Evolutionary conservation across 148 eudicot genomes (phyloP).

Genomic region (Vaccinium corymbosum): DNA sequence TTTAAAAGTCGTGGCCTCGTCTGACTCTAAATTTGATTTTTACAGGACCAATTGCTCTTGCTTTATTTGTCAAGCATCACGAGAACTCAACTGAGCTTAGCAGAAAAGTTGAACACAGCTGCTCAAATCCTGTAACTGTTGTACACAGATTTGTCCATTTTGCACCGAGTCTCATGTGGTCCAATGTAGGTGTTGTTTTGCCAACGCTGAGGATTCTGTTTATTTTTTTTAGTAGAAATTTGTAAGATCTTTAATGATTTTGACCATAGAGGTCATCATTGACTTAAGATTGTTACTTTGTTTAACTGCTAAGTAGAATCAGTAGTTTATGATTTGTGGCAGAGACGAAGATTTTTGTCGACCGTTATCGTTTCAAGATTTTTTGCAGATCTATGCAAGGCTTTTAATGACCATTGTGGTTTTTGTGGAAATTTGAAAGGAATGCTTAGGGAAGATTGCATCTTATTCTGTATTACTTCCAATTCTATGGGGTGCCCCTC

Average conservation of each 20-base stretch:
- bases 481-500: no score
- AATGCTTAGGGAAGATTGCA: no score
- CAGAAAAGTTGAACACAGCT: slow-evolving; percentile 94
- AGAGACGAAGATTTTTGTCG: neutral
- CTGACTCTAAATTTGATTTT: neutral
- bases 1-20: neutral
- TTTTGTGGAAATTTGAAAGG: neutral
- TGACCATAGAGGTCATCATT: neutral
- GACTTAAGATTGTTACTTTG: neutral
- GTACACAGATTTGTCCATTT: neutral
- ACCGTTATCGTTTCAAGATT: no score
- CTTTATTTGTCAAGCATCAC: slow-evolving; percentile 92
- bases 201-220: neutral
- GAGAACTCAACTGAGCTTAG: slow-evolving; percentile 83
- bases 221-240: neutral
- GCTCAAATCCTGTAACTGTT: slow-evolving; percentile 77
- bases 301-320: neutral
- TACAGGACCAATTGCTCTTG: slow-evolving; percentile 80
- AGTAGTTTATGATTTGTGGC: neutral
- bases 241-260: neutral
- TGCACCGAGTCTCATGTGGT: neutral
- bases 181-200: neutral
- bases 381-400: neutral
- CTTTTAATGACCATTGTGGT: neutral
- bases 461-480: no score